Conservation (phyloP, 345 rosid genomes). For the Pseudoturritis turrita region DNA sequence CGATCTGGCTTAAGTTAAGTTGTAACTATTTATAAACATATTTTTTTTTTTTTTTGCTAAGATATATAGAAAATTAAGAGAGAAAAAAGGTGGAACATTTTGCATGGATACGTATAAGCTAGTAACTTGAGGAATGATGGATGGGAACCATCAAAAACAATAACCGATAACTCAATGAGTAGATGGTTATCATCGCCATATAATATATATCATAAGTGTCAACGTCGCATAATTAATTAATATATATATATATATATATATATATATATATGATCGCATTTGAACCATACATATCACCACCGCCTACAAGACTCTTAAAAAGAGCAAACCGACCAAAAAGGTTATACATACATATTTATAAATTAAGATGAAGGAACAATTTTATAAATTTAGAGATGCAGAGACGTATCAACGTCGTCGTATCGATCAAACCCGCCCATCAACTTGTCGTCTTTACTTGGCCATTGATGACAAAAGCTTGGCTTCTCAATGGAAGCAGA, state of each 20-base stretch:
- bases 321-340: slow-evolving; percentile 23
- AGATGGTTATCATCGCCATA: background rate
- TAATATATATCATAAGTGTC: background rate
- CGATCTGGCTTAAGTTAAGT: background rate
- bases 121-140: background rate
- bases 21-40: background rate
- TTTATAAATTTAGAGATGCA: slow-evolving; percentile 45
- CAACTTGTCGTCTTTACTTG: slow-evolving; percentile 27
- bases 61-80: no score
- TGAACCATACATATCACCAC: slow-evolving; percentile 21
- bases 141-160: background rate
- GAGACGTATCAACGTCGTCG: slow-evolving; percentile 66
- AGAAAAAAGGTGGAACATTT: background rate
- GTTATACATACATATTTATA: slow-evolving; percentile 24
- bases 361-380: background rate
- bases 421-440: slow-evolving; percentile 30
- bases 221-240: background rate
- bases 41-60: no score
- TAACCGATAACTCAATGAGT: background rate
- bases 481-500: slow-evolving; percentile 25
- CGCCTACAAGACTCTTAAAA: slow-evolving; percentile 16
- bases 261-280: slow-evolving; percentile 17
- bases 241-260: background rate
- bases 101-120: background rate
- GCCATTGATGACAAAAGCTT: slow-evolving; percentile 30